phyloP scores from a whole-genome alignment of 1,139 yeast species.

The Yamadazyma sp. region DNA sequence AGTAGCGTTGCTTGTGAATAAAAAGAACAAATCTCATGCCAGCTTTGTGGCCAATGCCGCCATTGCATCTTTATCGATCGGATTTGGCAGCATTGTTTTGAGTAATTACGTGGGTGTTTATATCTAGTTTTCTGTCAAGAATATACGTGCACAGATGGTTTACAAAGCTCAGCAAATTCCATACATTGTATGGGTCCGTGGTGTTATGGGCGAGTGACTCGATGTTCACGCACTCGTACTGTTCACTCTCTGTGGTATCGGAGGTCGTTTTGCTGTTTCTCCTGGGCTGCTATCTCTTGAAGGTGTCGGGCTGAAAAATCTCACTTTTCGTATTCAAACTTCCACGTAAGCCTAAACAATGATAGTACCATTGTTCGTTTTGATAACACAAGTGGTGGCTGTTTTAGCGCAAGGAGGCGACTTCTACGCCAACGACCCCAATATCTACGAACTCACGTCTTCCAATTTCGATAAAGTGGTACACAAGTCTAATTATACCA shows the following conservation, averaged over 20 bases:
- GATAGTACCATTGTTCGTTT: neutral
- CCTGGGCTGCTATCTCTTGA: too few relatives aligned
- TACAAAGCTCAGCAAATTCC: too few relatives aligned
- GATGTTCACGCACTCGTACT: neutral
- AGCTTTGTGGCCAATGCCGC: slow-evolving; percentile 31
- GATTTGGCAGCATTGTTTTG: slow-evolving; percentile 37
- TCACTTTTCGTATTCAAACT: slow-evolving; percentile 1
- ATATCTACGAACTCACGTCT: slow-evolving; percentile 58
- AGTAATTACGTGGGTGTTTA: slow-evolving; percentile 48
- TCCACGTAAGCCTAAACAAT: neutral
- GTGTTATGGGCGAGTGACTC: neutral
- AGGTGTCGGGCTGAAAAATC: neutral
- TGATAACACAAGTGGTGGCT: slow-evolving; percentile 2
- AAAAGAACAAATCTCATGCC: slow-evolving; percentile 29
- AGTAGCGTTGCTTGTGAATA: slow-evolving; percentile 36
- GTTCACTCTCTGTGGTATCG: neutral
- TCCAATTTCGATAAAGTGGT: slow-evolving; percentile 65
- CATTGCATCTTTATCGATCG: slow-evolving; percentile 41
- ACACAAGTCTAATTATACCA: slow-evolving; percentile 67
- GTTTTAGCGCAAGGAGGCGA: slow-evolving; percentile 12
- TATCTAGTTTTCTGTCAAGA: slow-evolving; percentile 24
- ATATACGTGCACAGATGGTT: slow-evolving; percentile 3
- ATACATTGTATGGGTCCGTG: too few relatives aligned
- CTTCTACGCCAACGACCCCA: slow-evolving; percentile 32
- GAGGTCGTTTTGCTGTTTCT: neutral